phyloP scores from a whole-genome alignment of 192 early-diverging fungal species.

The Coemansia sp. region DNA sequence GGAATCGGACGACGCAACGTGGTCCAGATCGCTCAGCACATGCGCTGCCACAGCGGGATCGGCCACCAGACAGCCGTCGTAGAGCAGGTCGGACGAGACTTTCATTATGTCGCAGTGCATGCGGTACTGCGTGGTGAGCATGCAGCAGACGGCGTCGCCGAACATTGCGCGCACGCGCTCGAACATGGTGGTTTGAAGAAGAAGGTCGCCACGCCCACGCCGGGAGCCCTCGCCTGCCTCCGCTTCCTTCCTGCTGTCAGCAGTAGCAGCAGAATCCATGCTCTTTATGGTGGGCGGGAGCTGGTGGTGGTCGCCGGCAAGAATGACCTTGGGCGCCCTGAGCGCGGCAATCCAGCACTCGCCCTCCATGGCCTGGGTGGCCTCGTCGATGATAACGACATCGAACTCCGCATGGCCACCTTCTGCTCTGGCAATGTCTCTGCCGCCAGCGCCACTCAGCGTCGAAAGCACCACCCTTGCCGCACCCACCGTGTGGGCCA shows the following conservation, averaged over 20 bases:
- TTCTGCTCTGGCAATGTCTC: slow-evolving; percentile 16
- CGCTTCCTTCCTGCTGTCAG: neutral
- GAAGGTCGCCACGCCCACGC: neutral
- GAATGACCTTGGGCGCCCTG: slow-evolving; percentile 69
- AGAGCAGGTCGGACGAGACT: slow-evolving; percentile 71
- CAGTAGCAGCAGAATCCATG: too few relatives aligned
- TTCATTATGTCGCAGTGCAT: slow-evolving; percentile 83
- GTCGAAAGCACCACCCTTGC: slow-evolving; percentile 78
- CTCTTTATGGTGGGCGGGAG: slow-evolving; percentile 85
- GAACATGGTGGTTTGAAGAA: slow-evolving; percentile 68
- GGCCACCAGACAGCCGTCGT: slow-evolving; percentile 67
- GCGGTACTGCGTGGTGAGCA: slow-evolving; percentile 85
- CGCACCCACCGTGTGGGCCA: slow-evolving; percentile 59
- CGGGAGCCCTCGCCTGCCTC: neutral
- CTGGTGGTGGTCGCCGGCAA: slow-evolving; percentile 91
- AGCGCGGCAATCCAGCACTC: slow-evolving; percentile 91
- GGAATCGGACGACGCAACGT: slow-evolving; percentile 62
- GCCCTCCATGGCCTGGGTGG: slow-evolving; percentile 77
- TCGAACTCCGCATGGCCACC: slow-evolving; percentile 72
- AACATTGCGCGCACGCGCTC: slow-evolving; percentile 69
- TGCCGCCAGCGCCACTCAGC: slow-evolving; percentile 67
- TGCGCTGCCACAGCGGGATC: slow-evolving; percentile 65
- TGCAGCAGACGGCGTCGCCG: slow-evolving; percentile 60
- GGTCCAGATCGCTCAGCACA: slow-evolving; percentile 64
- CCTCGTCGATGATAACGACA: slow-evolving; percentile 88